Evolutionary conservation across 257 asterid species (phyloP).

Genomic region (Buddleja alternifolia): DNA sequence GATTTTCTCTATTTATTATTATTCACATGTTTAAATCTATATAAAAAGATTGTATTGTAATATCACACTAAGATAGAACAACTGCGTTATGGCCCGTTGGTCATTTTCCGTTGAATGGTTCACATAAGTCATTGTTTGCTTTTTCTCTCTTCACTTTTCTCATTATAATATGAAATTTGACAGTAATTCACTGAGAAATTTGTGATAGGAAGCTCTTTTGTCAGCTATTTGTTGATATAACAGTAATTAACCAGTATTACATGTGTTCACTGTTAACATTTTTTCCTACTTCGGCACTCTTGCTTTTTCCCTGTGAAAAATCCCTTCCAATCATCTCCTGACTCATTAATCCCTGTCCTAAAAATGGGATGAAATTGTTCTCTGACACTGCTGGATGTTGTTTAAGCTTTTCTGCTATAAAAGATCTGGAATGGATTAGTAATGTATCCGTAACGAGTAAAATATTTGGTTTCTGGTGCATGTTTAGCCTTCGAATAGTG

Average conservation of each 20-base stretch:
- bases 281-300: neutral
- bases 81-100: too few relatives aligned
- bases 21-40: too few relatives aligned
- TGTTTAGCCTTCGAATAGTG: neutral
- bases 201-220: neutral
- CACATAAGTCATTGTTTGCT: too few relatives aligned
- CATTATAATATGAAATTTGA: too few relatives aligned
- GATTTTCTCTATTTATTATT: too few relatives aligned
- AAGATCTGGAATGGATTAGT: neutral
- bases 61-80: too few relatives aligned
- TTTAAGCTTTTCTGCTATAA: neutral
- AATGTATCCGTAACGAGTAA: neutral
- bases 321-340: neutral
- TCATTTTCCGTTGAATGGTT: too few relatives aligned
- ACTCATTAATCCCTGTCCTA: neutral
- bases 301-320: neutral
- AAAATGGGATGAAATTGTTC: conserved; percentile 1
- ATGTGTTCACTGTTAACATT: neutral
- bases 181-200: neutral
- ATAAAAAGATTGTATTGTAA: too few relatives aligned
- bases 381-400: neutral
- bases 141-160: too few relatives aligned
- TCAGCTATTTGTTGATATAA: neutral
- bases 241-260: neutral
- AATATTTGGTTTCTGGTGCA: conserved; percentile 10